Percentiles rank a stretch among this genome's conserved stretches.
Evolutionary conservation across 2,329 filamentous ascomycete species (phyloP).

Genomic region (Epicoccum sorghinum): DNA sequence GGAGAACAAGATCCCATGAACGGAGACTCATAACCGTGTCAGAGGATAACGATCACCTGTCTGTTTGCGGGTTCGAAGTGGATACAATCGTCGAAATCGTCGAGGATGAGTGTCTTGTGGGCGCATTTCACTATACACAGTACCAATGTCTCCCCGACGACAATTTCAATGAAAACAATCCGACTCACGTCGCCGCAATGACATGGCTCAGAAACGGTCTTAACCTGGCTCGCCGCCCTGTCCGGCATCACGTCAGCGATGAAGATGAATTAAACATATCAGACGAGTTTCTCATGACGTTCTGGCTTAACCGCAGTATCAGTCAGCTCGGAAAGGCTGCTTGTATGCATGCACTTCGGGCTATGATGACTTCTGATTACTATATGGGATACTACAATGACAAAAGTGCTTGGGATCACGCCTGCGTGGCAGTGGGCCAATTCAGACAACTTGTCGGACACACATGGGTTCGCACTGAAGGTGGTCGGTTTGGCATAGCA

Average conservation of each 20-base stretch:
- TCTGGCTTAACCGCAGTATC: too few species aligned
- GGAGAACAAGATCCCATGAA: too few species aligned
- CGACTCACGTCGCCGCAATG: background rate
- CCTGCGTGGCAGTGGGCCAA: background rate
- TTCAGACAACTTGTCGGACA: background rate
- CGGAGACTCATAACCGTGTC: background rate
- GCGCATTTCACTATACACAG: background rate
- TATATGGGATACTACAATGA: background rate
- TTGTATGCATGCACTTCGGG: too few species aligned
- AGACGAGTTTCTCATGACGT: conserved; percentile 2
- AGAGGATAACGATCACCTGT: background rate
- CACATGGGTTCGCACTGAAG: background rate
- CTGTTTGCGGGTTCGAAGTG: background rate
- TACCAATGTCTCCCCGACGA: background rate
- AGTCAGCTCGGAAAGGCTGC: too few species aligned
- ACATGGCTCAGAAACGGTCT: background rate
- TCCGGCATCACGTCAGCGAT: background rate
- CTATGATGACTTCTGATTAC: background rate
- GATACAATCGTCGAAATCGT: conserved; percentile 3
- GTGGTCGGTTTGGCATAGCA: conserved; percentile 4
- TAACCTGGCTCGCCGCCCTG: background rate
- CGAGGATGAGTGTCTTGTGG: background rate
- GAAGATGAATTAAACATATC: background rate
- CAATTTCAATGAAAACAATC: background rate
- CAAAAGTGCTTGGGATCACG: too few species aligned